Percentiles rank a stretch among this genome's conserved stretches.
These are phyloP conservation scores for Salix arbutifolia DNA, from an alignment of 345 rosid genomes.

Conservation along the genomic window DNA sequence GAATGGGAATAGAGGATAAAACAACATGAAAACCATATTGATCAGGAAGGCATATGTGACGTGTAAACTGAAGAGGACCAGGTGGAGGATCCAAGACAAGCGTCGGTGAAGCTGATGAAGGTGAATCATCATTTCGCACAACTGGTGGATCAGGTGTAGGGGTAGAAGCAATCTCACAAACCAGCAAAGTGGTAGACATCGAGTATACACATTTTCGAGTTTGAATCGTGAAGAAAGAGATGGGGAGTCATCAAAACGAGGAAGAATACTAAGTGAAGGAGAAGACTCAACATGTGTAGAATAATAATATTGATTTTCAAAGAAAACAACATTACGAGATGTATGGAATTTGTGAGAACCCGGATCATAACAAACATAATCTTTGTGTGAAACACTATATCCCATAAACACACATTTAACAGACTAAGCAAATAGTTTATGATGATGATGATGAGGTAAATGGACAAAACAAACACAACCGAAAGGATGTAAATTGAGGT, in stretches of 20 bases:
- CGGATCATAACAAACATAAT: not conserved
- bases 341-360: not conserved
- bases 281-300: not conserved
- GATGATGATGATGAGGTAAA: not conserved
- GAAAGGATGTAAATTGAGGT: not conserved
- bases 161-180: not conserved
- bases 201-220: not conserved
- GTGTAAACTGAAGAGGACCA: too few species aligned
- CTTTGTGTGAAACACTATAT: not conserved
- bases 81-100: too few species aligned
- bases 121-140: too few species aligned
- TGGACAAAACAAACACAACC: not conserved
- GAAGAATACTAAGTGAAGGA: not conserved
- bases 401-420: not conserved
- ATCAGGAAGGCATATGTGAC: not conserved
- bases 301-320: not conserved
- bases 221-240: not conserved
- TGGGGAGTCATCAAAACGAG: not conserved
- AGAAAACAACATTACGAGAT: not conserved
- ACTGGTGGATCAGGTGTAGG: not conserved
- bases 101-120: too few species aligned
- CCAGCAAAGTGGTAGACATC: not conserved
- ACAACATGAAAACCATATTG: not conserved
- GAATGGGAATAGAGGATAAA: not conserved
- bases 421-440: not conserved